Evolutionary conservation across 345 rosid species (phyloP).

Genomic region (Psidium guajava): DNA sequence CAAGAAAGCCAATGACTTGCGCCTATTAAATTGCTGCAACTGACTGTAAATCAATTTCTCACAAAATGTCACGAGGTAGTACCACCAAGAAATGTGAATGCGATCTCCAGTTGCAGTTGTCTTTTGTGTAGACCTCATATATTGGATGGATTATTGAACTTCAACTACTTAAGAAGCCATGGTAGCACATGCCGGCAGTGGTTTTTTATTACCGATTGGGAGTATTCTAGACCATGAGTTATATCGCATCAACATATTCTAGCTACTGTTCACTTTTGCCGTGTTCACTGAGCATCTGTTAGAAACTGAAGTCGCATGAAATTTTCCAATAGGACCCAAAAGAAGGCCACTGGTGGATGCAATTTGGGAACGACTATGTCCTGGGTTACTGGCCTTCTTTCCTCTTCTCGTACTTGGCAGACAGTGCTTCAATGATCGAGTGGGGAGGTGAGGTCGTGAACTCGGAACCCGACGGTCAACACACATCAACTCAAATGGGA

Average conservation of each 20-base stretch:
- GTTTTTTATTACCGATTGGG: neutral
- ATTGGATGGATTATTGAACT: neutral
- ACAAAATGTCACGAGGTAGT: neutral
- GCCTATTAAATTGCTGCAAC: neutral
- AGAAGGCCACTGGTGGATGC: constrained; percentile 99
- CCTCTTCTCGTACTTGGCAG: constrained; percentile 84
- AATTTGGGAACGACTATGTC: constrained; percentile 77
- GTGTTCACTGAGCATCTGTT: neutral
- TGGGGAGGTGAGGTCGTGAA: constrained; percentile 99
- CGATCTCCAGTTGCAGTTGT: constrained; percentile 14
- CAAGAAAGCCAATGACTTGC: neutral
- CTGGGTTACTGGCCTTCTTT: constrained; percentile 95
- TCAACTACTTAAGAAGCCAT: neutral
- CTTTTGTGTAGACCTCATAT: constrained; percentile 5
- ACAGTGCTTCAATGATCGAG: constrained; percentile 92
- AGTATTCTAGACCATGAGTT: neutral
- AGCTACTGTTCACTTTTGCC: neutral
- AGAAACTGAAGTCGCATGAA: neutral
- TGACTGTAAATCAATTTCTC: neutral
- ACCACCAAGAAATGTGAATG: constrained; percentile 7
- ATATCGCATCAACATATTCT: neutral
- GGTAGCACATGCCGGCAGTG: neutral
- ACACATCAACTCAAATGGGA: constrained; percentile 96
- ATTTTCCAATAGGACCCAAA: constrained; percentile 59
- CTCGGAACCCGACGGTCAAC: constrained; percentile 71